Evolutionary conservation across 768 basidiomycete genomes (phyloP).

Genomic region (Russula ochroleuca): DNA sequence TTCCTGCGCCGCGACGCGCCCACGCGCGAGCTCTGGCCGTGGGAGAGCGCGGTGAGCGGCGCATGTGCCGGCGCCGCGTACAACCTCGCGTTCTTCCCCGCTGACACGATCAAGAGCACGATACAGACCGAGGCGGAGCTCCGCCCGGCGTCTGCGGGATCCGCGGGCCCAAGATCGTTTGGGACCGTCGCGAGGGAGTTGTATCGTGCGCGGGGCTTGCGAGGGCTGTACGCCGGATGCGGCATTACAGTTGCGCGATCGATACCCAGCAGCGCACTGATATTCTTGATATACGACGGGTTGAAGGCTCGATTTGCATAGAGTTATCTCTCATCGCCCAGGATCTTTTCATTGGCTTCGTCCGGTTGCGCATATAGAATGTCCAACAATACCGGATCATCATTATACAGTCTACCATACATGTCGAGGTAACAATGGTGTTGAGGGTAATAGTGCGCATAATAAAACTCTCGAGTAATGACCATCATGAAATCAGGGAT

Average conservation of each 20-base stretch:
- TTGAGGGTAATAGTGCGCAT: not conserved
- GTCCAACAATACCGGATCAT: not conserved
- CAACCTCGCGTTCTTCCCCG: conserved; percentile 89
- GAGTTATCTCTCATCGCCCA: not conserved
- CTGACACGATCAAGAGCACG: conserved; percentile 90
- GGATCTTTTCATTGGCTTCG: not conserved
- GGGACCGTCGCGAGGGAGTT: conserved; percentile 59
- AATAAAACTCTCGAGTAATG: not conserved
- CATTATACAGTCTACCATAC: not conserved
- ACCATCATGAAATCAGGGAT: not conserved
- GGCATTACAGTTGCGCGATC: conserved; percentile 84
- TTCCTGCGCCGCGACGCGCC: conserved; percentile 43
- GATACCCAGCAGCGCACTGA: conserved; percentile 86
- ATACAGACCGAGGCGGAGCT: conserved; percentile 94
- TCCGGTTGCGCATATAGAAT: conserved; percentile 5
- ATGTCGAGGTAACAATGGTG: not conserved
- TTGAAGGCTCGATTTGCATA: conserved; percentile 53
- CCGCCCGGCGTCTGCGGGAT: conserved; percentile 48
- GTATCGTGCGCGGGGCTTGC: conserved; percentile 69
- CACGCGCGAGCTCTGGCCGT: conserved; percentile 40
- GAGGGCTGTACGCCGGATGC: conserved; percentile 88
- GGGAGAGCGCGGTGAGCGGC: conserved; percentile 83
- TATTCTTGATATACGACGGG: conserved; percentile 89
- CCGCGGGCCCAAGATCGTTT: conserved; percentile 42
- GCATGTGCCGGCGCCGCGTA: conserved; percentile 83